Conservation (phyloP, 1,284 basidiomycete species). For the Ceratobasidium sp. region DNA sequence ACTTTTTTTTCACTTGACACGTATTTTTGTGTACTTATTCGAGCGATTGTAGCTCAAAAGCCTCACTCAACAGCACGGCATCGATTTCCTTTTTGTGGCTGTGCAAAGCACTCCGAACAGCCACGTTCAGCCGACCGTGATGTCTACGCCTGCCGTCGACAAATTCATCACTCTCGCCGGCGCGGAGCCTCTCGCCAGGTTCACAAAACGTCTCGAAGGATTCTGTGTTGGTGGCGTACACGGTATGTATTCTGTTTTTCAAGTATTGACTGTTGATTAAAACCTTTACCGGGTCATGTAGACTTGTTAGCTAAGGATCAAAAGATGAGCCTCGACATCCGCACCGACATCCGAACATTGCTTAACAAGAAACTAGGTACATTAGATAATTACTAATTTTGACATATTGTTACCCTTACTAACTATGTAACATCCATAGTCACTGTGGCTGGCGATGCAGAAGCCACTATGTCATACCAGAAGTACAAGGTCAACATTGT, state of each 20-base stretch:
- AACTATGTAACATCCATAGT: too few species aligned
- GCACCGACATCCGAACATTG: not conserved
- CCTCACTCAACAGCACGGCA: not conserved
- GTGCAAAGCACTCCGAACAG: not conserved
- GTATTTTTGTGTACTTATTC: not conserved
- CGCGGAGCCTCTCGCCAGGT: not conserved
- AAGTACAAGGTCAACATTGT: not conserved
- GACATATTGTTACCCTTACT: too few species aligned
- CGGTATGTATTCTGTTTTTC: not conserved
- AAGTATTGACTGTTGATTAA: too few species aligned
- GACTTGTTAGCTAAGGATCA: not conserved
- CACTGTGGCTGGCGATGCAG: not conserved
- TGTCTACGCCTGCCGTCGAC: not conserved
- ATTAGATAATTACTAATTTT: too few species aligned
- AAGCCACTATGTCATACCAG: not conserved
- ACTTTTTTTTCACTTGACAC: not conserved
- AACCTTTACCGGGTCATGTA: too few species aligned
- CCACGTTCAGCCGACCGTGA: not conserved
- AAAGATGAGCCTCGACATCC: not conserved
- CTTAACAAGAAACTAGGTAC: not conserved
- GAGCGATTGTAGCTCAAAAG: too few species aligned
- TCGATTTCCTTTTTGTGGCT: not conserved
- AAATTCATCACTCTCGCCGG: not conserved
- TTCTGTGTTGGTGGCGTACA: not conserved
- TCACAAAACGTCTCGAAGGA: not conserved